Evolutionary conservation across 163 green algal species (phyloP), one percentile per base, ranked within the genome.

Genomic region (Trebouxia gelatinosa): DNA sequence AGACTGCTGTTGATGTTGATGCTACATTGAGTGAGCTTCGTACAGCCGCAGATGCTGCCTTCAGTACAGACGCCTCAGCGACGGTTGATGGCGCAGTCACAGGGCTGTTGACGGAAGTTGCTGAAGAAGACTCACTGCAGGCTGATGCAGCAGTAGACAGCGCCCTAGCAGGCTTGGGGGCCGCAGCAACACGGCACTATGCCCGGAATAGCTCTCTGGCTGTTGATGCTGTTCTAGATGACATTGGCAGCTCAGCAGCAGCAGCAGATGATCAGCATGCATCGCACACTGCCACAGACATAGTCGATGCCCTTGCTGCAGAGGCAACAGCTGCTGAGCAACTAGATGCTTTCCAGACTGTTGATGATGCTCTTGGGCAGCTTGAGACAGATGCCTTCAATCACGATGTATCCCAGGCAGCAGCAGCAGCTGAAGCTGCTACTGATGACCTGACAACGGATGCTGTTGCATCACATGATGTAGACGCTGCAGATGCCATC

Each of bases 211-310:
- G 46, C 32, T 70, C 61, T 7, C 28, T 34, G 46, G 61, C 61
- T 34, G 46, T 70, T 48, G 34, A 70, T 3, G 17, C 5, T 21
- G 38, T 51, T 23, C 23, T 72, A 11, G n/a, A 48, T 48, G 64
- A 72, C 21, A 51, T 72, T 5, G 34, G 34, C 35, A 5, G 5
- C 2, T 72, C 64, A 40, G 64, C 35, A 26, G 35, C 50, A 5
- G 19, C 64, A 54, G 35, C 64, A 35, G 37, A 72, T 48, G 37
- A 37, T 4, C n/a, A 16, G n/a, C 35, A 72, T 72, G 64, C 64
- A 37, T 35, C 50, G n/a, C 35, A 37, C 5, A 37, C 64, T 29
- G 23, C 50, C 21, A 51, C 26, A 29, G 35, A 50, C 26, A 37
- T 51, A 23, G 32, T 72, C 21, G 7, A 31, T 35, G 26, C 35